These are phyloP conservation scores for Escallonia herrerae DNA, from an alignment of 129 eudicot genomes.

Conservation along the genomic window DNA sequence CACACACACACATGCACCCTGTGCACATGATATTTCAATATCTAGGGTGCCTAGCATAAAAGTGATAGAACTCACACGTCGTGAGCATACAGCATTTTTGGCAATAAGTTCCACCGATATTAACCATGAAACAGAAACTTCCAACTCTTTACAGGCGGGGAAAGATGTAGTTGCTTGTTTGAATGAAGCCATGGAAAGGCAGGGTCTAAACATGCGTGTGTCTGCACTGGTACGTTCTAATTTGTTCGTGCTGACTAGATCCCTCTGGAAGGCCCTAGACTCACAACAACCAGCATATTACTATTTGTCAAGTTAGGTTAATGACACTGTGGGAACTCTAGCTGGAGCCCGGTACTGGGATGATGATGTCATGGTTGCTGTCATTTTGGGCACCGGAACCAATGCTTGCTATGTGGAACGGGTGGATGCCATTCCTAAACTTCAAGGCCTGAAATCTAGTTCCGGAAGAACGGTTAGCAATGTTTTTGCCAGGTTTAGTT, in stretches of 20 bases:
- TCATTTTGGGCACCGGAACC: constrained; percentile 86
- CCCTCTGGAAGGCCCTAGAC: too few species aligned
- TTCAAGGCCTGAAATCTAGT: constrained; percentile 24
- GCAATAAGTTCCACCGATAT: not conserved
- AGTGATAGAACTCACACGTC: too few species aligned
- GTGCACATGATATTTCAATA: too few species aligned
- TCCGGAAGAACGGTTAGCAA: constrained; percentile 52
- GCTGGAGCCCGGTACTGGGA: constrained; percentile 88
- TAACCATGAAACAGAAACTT: not conserved
- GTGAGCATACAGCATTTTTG: too few species aligned
- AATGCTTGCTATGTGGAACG: constrained; percentile 84
- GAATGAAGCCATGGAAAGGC: constrained; percentile 73
- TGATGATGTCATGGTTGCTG: constrained; percentile 84
- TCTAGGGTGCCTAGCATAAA: too few species aligned
- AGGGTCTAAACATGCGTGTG: constrained; percentile 72
- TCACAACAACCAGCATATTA: too few species aligned
- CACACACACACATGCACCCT: too few species aligned
- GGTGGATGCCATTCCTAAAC: constrained; percentile 61
- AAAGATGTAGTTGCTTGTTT: constrained; percentile 67
- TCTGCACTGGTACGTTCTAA: constrained; percentile 57
- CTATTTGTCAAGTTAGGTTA: constrained; percentile 44
- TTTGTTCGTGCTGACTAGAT: too few species aligned
- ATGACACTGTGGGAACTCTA: constrained; percentile 83
- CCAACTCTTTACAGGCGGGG: constrained; percentile 42
- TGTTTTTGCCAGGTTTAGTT: constrained; percentile 1